phyloP scores from a whole-genome alignment of 352 stramenopile genomes.

The Phytopythium delawarense region DNA sequence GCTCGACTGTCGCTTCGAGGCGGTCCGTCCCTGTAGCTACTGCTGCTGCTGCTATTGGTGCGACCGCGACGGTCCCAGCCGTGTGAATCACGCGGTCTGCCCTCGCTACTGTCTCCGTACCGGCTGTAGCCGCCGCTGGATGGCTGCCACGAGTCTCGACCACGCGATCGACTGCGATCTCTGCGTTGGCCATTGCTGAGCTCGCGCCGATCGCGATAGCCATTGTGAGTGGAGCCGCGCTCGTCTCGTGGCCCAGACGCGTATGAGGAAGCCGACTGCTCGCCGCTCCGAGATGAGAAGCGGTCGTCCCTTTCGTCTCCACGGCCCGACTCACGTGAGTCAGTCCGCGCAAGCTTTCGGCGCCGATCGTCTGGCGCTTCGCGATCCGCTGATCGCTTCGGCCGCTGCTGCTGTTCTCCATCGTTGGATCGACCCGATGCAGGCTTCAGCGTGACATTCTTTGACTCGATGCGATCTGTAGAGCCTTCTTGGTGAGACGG shows the following conservation, averaged over 20 bases:
- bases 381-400: background rate
- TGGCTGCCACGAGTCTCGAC: background rate
- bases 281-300: background rate
- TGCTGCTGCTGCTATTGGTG: constrained; percentile 9
- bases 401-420: background rate
- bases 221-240: background rate
- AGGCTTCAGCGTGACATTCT: background rate
- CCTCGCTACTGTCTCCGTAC: background rate
- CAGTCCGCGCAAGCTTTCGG: constrained; percentile 1
- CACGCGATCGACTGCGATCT: constrained; percentile 4
- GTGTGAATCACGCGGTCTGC: constrained; percentile 12
- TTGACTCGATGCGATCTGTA: background rate
- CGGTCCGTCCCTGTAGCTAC: constrained; percentile 7
- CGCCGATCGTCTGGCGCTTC: background rate
- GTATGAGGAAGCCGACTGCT: background rate
- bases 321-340: background rate
- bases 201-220: background rate
- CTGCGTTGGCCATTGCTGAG: background rate
- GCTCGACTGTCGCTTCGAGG: background rate
- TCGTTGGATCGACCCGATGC: background rate
- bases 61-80: constrained; percentile 10
- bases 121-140: background rate
- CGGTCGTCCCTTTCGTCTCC: background rate
- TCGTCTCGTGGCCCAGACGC: background rate
- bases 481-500: background rate